Evolutionary conservation across 2,329 filamentous ascomycete species (phyloP).

Genomic region (Neonectria sp.): DNA sequence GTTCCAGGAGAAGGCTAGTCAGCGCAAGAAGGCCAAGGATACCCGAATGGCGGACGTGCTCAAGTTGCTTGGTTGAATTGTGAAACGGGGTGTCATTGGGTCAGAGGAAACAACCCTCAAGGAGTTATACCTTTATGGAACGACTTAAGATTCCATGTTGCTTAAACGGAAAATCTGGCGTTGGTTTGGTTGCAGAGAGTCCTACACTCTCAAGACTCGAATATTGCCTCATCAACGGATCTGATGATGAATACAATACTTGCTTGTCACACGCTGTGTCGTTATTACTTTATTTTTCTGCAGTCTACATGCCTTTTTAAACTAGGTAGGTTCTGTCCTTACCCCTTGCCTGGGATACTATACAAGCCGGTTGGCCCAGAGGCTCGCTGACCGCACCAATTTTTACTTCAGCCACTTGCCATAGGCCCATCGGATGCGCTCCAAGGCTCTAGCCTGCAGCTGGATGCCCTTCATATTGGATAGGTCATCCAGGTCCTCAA

Average conservation of each 20-base stretch:
- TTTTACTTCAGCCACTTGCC: slow-evolving; percentile 75
- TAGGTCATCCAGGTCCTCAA: slow-evolving; percentile 89
- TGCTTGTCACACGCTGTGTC: neutral
- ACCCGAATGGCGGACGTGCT: slow-evolving; percentile 70
- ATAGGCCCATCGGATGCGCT: slow-evolving; percentile 93
- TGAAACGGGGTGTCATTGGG: neutral
- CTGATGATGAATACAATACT: neutral
- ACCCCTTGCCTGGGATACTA: slow-evolving; percentile 32
- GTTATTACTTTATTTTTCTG: slow-evolving; percentile 33
- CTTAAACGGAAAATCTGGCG: neutral
- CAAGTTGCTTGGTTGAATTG: slow-evolving; percentile 59
- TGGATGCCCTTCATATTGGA: slow-evolving; percentile 86
- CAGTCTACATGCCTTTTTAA: slow-evolving; percentile 37
- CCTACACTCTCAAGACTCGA: neutral
- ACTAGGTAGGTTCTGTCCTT: slow-evolving; percentile 30
- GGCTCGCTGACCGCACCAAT: neutral
- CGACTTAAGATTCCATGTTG: neutral
- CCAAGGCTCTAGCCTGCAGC: slow-evolving; percentile 83
- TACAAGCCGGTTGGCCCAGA: slow-evolving; percentile 25
- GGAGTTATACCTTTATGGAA: neutral
- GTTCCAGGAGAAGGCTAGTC: slow-evolving; percentile 77
- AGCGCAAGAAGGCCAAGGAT: slow-evolving; percentile 69
- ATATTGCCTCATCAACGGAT: neutral
- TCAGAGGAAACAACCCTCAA: neutral
- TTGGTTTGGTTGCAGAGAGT: neutral